phyloP scores from a whole-genome alignment of 169 alveolate species.

The Neospora caninum region DNA sequence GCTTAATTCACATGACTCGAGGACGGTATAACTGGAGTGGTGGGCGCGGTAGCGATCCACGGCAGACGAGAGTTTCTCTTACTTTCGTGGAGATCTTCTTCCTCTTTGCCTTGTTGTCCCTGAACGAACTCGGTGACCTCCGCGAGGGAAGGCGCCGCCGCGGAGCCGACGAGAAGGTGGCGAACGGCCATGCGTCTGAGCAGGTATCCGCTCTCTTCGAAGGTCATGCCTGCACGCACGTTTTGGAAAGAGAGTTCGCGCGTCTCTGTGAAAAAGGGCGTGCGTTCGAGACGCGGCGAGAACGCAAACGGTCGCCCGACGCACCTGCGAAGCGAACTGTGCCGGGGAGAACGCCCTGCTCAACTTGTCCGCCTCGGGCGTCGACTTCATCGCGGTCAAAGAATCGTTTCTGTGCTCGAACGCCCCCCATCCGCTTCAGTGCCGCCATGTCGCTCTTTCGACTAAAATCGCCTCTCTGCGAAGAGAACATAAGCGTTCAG shows the following conservation, averaged over 20 bases:
- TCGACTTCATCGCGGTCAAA: constrained; percentile 53
- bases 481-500: neutral
- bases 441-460: neutral
- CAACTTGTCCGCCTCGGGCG: constrained; percentile 56
- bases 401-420: constrained; percentile 38
- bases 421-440: constrained; percentile 44
- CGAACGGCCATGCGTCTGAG: constrained; percentile 40
- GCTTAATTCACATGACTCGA: too few species aligned
- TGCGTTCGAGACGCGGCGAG: neutral
- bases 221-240: constrained; percentile 22
- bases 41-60: too few species aligned
- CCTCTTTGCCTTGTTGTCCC: neutral
- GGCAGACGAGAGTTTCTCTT: neutral
- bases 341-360: constrained; percentile 48
- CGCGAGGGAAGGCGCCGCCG: constrained; percentile 39
- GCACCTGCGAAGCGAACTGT: constrained; percentile 55
- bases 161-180: constrained; percentile 39
- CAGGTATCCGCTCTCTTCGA: constrained; percentile 48
- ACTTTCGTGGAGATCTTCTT: constrained; percentile 8
- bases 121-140: constrained; percentile 40
- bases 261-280: neutral
- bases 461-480: constrained; percentile 12
- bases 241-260: neutral
- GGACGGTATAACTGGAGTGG: too few species aligned
- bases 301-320: neutral